phyloP scores from a whole-genome alignment of 1,139 yeast genomes.

The Geotrichum bryndzae region DNA sequence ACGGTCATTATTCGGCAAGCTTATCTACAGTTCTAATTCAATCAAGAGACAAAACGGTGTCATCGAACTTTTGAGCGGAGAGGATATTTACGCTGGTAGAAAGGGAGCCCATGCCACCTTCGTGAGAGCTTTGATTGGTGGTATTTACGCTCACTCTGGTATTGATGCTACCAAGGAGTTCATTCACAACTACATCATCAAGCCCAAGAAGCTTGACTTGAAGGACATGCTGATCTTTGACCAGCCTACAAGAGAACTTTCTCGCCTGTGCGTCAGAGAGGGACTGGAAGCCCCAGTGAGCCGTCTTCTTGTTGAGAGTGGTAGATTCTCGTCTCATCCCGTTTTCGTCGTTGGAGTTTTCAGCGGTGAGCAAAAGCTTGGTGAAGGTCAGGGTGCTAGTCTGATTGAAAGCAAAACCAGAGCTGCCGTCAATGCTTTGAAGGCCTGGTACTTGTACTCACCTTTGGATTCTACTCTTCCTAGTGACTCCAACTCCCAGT shows the following conservation, averaged over 20 bases:
- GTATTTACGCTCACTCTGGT: conserved; percentile 45
- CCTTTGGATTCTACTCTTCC: conserved; percentile 50
- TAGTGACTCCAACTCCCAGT: conserved; percentile 46
- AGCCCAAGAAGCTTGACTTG: conserved; percentile 68
- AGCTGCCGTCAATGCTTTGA: conserved; percentile 84
- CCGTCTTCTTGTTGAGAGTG: conserved; percentile 86
- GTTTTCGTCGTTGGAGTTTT: conserved; percentile 89
- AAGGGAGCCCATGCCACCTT: conserved; percentile 45
- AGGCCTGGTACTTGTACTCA: conserved; percentile 60
- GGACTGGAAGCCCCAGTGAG: conserved; percentile 71
- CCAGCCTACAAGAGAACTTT: conserved; percentile 81
- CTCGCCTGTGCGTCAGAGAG: conserved; percentile 72
- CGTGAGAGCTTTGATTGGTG: conserved; percentile 45
- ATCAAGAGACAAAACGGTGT: conserved; percentile 41
- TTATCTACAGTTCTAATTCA: conserved; percentile 29
- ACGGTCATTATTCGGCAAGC: conserved; percentile 30
- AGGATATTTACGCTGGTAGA: conserved; percentile 33
- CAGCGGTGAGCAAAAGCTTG: conserved; percentile 73
- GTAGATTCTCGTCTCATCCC: conserved; percentile 78
- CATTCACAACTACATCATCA: conserved; percentile 61
- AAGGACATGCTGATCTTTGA: conserved; percentile 69
- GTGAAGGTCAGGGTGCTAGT: conserved; percentile 95
- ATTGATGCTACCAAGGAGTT: conserved; percentile 57
- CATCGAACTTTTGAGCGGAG: conserved; percentile 33
- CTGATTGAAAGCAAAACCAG: conserved; percentile 86